phyloP scores from a whole-genome alignment of 2,329 filamentous ascomycete species.

The Periconia sp. region DNA sequence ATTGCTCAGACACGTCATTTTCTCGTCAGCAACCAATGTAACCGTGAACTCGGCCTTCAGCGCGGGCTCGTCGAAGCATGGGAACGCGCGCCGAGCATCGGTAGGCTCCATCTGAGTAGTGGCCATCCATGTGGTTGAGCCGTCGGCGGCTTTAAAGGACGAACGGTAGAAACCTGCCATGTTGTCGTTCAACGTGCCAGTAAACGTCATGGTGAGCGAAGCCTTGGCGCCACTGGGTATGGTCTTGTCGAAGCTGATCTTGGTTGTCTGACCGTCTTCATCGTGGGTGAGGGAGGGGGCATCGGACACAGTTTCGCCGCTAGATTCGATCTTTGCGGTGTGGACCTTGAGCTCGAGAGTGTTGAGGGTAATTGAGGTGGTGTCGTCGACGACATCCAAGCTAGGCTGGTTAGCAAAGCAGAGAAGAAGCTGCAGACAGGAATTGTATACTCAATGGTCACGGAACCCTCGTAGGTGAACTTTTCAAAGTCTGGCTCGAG shows the following conservation, averaged over 20 bases:
- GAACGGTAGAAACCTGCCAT: slow-evolving; percentile 98
- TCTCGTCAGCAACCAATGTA: slow-evolving; percentile 86
- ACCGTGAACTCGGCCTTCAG: slow-evolving; percentile 92
- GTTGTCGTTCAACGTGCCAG: slow-evolving; percentile 82
- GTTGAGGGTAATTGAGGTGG: slow-evolving; percentile 83
- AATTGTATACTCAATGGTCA: slow-evolving; percentile 70
- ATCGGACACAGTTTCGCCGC: slow-evolving; percentile 60
- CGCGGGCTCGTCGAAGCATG: slow-evolving; percentile 94
- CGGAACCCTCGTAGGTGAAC: slow-evolving; percentile 82
- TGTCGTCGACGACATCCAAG: slow-evolving; percentile 82
- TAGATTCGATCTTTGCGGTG: slow-evolving; percentile 67
- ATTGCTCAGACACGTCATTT: slow-evolving; percentile 90
- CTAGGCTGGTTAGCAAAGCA: slow-evolving; percentile 40
- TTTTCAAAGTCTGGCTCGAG: slow-evolving; percentile 88
- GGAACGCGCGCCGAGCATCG: slow-evolving; percentile 88
- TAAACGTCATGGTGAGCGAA: slow-evolving; percentile 75
- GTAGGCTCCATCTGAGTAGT: slow-evolving; percentile 97
- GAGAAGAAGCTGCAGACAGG: neutral
- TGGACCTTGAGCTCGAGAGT: slow-evolving; percentile 84
- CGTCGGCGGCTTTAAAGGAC: slow-evolving; percentile 82
- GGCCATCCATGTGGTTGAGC: slow-evolving; percentile 78
- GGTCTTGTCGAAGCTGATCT: slow-evolving; percentile 73
- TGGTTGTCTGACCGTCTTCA: slow-evolving; percentile 78
- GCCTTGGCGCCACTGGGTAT: slow-evolving; percentile 76
- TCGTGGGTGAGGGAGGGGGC: slow-evolving; percentile 71